A percentile compares a stretch with the other conserved stretches of the same genome.
phyloP scores from a whole-genome alignment of 1,284 basidiomycete species.

The Ustilago tritici region DNA sequence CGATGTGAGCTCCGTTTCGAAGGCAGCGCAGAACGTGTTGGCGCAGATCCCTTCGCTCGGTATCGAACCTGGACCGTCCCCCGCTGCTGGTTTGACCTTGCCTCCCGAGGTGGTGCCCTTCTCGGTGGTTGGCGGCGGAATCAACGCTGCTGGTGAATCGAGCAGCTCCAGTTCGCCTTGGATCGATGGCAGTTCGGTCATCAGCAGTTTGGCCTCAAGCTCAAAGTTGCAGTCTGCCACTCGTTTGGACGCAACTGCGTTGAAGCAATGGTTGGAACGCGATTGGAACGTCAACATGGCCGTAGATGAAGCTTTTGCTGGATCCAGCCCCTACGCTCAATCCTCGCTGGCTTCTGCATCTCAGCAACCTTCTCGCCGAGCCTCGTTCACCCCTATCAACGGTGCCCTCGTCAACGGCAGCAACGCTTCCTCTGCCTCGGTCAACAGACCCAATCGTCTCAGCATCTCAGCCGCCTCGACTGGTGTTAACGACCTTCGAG shows the following conservation, averaged over 20 bases:
- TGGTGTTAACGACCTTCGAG: conserved; percentile 55
- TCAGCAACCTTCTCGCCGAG: conserved; percentile 35
- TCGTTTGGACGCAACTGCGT: conserved; percentile 38
- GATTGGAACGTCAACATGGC: conserved; percentile 64
- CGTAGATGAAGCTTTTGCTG: conserved; percentile 56
- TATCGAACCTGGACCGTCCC: conserved; percentile 48
- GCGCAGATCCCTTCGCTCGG: conserved; percentile 48
- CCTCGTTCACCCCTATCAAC: conserved; percentile 41
- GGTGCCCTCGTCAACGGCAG: conserved; percentile 37
- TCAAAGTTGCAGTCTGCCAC: conserved; percentile 55
- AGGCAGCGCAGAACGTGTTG: conserved; percentile 34
- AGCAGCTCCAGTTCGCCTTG: conserved; percentile 37
- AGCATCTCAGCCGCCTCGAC: conserved; percentile 33
- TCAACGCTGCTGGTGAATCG: conserved; percentile 41
- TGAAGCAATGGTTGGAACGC: conserved; percentile 61
- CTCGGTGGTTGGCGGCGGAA: conserved; percentile 30
- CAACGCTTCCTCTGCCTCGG: conserved; percentile 35
- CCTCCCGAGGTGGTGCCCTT: conserved; percentile 50
- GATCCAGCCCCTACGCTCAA: conserved; percentile 39
- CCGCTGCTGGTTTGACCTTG: conserved; percentile 36
- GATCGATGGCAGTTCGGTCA: conserved; percentile 37
- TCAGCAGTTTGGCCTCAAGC: conserved; percentile 48
- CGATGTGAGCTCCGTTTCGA: conserved; percentile 71
- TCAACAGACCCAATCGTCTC: conserved; percentile 22
- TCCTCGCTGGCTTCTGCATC: conserved; percentile 26